Percentiles rank a stretch among this genome's conserved stretches.
These are phyloP conservation scores for Globisporangium splendens DNA, from an alignment of 352 stramenopile species.

Conservation along the genomic window DNA sequence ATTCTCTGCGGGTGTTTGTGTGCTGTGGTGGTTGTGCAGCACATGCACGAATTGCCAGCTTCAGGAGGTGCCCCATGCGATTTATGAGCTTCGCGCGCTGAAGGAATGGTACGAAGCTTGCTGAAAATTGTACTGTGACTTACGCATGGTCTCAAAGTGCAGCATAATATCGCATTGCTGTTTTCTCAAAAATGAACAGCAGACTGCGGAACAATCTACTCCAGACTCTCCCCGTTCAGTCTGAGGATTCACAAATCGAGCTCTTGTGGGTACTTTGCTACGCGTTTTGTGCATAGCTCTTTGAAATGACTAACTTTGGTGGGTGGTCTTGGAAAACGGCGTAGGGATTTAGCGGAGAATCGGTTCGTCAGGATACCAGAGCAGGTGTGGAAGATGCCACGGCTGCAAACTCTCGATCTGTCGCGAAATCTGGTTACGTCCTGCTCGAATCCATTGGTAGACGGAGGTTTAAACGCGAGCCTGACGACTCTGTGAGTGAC, in stretches of 20 bases:
- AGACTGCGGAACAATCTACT: conserved; percentile 22
- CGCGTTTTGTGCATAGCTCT: not conserved
- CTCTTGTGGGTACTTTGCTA: conserved; percentile 24
- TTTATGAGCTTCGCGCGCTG: conserved; percentile 28
- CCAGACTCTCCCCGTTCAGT: conserved; percentile 27
- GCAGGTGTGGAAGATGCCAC: conserved; percentile 27
- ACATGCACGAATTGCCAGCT: conserved; percentile 39
- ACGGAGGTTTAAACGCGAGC: conserved; percentile 6
- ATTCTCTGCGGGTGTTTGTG: not conserved
- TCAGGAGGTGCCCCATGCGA: conserved; percentile 21
- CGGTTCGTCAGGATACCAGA: conserved; percentile 21
- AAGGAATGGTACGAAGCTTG: conserved; percentile 20
- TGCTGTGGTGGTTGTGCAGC: conserved; percentile 10
- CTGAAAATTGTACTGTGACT: not conserved
- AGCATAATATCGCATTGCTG: not conserved
- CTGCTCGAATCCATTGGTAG: conserved; percentile 14
- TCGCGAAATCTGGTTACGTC: conserved; percentile 21
- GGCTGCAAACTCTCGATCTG: conserved; percentile 23
- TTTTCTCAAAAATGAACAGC: conserved; percentile 10
- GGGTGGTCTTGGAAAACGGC: not conserved
- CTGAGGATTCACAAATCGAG: conserved; percentile 26
- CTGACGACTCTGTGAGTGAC: conserved; percentile 15
- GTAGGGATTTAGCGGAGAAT: conserved; percentile 28
- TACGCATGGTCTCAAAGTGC: no score
- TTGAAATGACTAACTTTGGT: not conserved